Base-by-base conservation (phyloP, 495 filamentous ascomycete genomes). In the Sporormia fimetaria region DNA sequence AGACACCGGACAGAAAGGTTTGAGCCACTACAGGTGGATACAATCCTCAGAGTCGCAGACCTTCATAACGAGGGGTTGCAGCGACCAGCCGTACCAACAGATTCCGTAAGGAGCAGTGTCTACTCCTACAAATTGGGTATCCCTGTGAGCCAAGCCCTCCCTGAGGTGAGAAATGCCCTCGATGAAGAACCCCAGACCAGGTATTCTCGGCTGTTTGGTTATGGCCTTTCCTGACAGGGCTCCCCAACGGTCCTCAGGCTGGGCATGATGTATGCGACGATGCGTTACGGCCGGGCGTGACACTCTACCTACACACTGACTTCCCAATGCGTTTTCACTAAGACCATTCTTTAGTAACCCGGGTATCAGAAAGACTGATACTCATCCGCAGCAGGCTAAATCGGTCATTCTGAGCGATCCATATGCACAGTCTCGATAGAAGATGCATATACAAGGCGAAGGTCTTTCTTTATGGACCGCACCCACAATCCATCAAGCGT, bases 311-410 rank as follows among this genome's bases (percentile, higher is more conserved):
- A 42, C 40, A 30, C 12, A 34, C 27, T 35, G 27, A 44, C 35
- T 44, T 33, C 39, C 33, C 33, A 44, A 16, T 49, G 22, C 20
- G 8, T 10, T 42, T 33, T 27, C 37, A 38, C 39, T 24, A 16
- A 21, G 26, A 39, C 22, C 23, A 33, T 26, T 27, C 39, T 26
- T 15, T 11, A 28, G 14, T 29, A 14, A 12, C 33, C 44, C 40
- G 46, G n/a, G 46, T 49, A 49, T 34, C 39, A 49, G 6, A 6
- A 33, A 15, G 39, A n/a, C 33, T 26, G 40, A 43, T 28, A 43
- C 46, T 49, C 33, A 31, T 12, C 46, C 39, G 40, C 40, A 27
- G 46, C 40, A 49, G 46, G 39, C 46, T 49, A 49, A 49, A 49
- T 49, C 39, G 26, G 46, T 49, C 46, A 33, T 34, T 33, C 17